These are phyloP conservation scores for Parastagonospora nodorum DNA, from an alignment of 2,329 filamentous ascomycete genomes.

Conservation along the genomic window DNA sequence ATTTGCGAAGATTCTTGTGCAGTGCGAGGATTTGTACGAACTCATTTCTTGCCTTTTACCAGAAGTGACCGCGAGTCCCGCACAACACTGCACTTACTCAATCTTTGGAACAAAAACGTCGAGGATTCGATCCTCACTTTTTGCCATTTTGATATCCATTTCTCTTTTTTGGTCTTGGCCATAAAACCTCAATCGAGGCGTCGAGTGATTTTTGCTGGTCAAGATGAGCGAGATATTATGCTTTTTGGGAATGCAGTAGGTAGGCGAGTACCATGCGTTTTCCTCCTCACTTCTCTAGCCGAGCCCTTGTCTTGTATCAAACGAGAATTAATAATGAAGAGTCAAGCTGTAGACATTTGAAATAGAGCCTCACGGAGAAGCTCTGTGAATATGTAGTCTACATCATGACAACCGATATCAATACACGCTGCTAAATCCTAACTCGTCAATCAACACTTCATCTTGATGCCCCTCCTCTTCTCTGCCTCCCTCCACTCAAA, in stretches of 20 bases:
- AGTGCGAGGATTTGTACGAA: constrained; percentile 74
- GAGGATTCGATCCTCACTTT: constrained; percentile 53
- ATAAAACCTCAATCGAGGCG: neutral
- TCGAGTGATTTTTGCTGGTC: neutral
- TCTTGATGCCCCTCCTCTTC: constrained; percentile 75
- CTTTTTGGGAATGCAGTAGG: no score
- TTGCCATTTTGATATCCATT: constrained; percentile 25
- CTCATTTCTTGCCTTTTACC: constrained; percentile 81
- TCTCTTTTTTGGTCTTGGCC: constrained; percentile 1
- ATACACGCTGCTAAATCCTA: neutral
- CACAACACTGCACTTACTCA: constrained; percentile 62
- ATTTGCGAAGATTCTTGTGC: constrained; percentile 45
- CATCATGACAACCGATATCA: no score
- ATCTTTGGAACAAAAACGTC: constrained; percentile 59
- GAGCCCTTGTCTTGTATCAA: no score
- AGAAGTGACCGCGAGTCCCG: constrained; percentile 74
- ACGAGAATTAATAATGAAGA: no score
- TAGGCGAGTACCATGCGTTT: no score
- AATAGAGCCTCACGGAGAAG: no score
- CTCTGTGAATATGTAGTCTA: no score
- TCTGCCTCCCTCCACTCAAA: constrained; percentile 91
- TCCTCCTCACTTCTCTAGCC: no score
- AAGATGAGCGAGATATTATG: neutral
- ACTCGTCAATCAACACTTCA: constrained; percentile 70
- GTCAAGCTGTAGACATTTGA: no score